phyloP scores from a whole-genome alignment of 139 green algal genomes.

The Zygnema circumcarinatum region DNA sequence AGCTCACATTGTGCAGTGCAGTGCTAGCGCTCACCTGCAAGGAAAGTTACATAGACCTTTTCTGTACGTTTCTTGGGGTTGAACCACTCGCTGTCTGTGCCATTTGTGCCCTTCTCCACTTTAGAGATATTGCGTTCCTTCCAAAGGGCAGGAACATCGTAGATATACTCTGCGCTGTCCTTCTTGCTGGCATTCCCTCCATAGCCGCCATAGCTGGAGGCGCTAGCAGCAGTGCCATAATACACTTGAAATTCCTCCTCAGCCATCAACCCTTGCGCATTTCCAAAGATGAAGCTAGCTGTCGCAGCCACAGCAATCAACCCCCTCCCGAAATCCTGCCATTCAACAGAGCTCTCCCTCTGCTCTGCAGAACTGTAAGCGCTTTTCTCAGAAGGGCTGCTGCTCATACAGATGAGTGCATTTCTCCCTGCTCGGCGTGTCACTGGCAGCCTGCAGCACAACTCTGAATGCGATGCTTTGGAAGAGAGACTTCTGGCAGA shows the following conservation, averaged over 20 bases:
- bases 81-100: conserved; percentile 62
- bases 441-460: too few relatives aligned
- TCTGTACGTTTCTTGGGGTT: conserved; percentile 60
- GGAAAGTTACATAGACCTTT: conserved; percentile 64
- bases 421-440: too few relatives aligned
- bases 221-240: conserved; percentile 53
- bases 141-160: conserved; percentile 56
- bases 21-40: conserved; percentile 54
- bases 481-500: too few relatives aligned
- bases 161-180: conserved; percentile 46
- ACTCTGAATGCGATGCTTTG: too few relatives aligned
- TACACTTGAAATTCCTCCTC: conserved; percentile 36
- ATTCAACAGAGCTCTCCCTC: too few relatives aligned
- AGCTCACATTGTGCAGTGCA: too few relatives aligned
- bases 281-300: background rate
- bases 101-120: conserved; percentile 65
- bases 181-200: conserved; percentile 57
- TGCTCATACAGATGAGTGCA: too few relatives aligned
- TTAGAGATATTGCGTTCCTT: conserved; percentile 62
- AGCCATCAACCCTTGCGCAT: background rate
- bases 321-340: background rate
- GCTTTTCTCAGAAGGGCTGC: too few relatives aligned
- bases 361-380: too few relatives aligned
- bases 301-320: background rate
- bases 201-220: conserved; percentile 56